Conservation (phyloP, 2,329 filamentous ascomycete genomes). For the Fusarium guadeloupense region DNA sequence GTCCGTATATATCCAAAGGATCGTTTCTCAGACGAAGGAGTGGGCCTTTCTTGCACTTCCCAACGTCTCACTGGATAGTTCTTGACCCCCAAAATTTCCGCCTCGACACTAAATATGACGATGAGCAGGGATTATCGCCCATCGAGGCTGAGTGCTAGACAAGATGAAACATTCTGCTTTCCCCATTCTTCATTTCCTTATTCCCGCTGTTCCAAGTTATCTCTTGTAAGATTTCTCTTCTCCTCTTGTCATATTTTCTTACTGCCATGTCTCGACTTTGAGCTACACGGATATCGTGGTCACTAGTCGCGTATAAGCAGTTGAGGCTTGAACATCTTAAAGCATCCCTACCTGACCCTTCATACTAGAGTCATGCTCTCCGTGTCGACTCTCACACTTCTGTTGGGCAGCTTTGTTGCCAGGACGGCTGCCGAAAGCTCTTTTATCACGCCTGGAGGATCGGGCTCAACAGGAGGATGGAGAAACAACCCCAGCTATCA, state of each 20-base stretch:
- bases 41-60: background rate
- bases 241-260: conserved; percentile 5
- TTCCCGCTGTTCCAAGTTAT: background rate
- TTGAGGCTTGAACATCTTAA: background rate
- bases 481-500: conserved; percentile 40
- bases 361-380: conserved; percentile 6
- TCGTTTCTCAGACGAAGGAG: background rate
- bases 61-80: conserved; percentile 13
- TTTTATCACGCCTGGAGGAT: conserved; percentile 29
- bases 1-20: too few relatives aligned
- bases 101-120: conserved; percentile 7
- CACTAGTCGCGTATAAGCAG: background rate
- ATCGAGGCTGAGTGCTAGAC: conserved; percentile 16
- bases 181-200: background rate
- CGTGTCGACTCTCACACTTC: conserved; percentile 6
- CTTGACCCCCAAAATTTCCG: conserved; percentile 11
- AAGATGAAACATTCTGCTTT: conserved; percentile 11
- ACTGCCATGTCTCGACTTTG: background rate
- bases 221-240: background rate
- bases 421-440: conserved; percentile 4
- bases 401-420: conserved; percentile 14
- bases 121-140: conserved; percentile 14
- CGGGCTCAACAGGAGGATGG: conserved; percentile 23
- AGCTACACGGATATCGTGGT: background rate
- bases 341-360: background rate